These are phyloP conservation scores for Lactifluus piperatus DNA, from an alignment of 768 basidiomycete genomes.

Conservation along the genomic window DNA sequence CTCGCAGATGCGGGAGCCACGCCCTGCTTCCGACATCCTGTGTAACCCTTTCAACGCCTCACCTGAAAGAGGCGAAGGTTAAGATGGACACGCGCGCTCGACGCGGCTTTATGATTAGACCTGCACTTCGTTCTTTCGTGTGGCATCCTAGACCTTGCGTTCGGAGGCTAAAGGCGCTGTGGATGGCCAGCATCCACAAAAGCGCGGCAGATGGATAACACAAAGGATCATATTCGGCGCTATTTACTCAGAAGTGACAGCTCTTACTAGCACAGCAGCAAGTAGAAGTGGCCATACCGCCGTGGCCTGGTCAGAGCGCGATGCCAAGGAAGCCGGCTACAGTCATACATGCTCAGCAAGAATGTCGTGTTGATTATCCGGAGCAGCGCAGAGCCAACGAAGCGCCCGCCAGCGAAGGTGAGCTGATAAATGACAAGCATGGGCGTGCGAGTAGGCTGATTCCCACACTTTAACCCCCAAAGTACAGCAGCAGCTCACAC, in stretches of 20 bases:
- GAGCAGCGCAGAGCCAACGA: constrained; percentile 51
- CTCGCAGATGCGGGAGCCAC: constrained; percentile 59
- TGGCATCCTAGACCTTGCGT: constrained; percentile 55
- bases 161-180: constrained; percentile 47
- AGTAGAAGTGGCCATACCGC: constrained; percentile 52
- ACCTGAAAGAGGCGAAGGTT: not conserved
- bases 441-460: constrained; percentile 42
- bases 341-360: constrained; percentile 41
- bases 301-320: constrained; percentile 42
- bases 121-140: constrained; percentile 48
- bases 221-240: not conserved
- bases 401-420: constrained; percentile 55
- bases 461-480: constrained; percentile 54
- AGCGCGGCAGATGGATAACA: no score
- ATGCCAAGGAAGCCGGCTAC: constrained; percentile 41
- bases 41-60: not conserved
- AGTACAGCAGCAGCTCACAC: constrained; percentile 60
- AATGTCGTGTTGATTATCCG: constrained; percentile 59
- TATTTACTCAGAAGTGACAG: no score
- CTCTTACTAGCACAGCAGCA: no score
- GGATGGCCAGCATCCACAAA: not conserved
- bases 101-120: constrained; percentile 51
- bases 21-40: constrained; percentile 56
- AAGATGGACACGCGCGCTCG: not conserved
- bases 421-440: constrained; percentile 69